phyloP scores from a whole-genome alignment of 2,329 filamentous ascomycete species.

The Fusarium hostae region DNA sequence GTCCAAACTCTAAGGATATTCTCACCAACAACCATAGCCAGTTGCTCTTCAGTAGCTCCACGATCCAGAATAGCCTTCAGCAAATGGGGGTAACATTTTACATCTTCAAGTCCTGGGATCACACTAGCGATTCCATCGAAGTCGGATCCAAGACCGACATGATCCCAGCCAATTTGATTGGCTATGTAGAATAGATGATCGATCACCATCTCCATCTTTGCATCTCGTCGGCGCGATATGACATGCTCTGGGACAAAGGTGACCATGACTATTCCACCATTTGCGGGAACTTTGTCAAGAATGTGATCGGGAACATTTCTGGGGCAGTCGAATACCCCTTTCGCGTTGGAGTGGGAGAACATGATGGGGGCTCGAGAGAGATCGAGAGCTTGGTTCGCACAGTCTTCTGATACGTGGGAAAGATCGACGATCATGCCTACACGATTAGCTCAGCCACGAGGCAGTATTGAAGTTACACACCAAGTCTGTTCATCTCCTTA shows the following conservation, averaged over 20 bases:
- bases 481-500: slow-evolving; percentile 6
- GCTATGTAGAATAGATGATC: slow-evolving; percentile 12
- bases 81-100: background rate
- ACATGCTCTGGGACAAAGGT: slow-evolving; percentile 10
- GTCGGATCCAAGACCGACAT: background rate
- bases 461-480: fast-evolving
- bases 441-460: fast-evolving
- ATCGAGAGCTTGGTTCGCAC: background rate
- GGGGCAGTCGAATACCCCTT: background rate
- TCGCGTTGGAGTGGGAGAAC: slow-evolving; percentile 15
- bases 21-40: background rate
- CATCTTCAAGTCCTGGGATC: background rate
- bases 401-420: background rate
- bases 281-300: background rate
- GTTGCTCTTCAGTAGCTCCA: background rate
- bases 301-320: background rate
- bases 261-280: background rate
- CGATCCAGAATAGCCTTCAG: background rate
- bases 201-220: slow-evolving; percentile 4
- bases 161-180: background rate
- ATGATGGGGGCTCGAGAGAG: background rate
- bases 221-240: background rate
- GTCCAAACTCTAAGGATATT: slow-evolving; percentile 1
- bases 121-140: background rate
- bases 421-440: slow-evolving; percentile 5